phyloP scores from a whole-genome alignment of 2,329 filamentous ascomycete genomes.

The Penicillium freii region DNA sequence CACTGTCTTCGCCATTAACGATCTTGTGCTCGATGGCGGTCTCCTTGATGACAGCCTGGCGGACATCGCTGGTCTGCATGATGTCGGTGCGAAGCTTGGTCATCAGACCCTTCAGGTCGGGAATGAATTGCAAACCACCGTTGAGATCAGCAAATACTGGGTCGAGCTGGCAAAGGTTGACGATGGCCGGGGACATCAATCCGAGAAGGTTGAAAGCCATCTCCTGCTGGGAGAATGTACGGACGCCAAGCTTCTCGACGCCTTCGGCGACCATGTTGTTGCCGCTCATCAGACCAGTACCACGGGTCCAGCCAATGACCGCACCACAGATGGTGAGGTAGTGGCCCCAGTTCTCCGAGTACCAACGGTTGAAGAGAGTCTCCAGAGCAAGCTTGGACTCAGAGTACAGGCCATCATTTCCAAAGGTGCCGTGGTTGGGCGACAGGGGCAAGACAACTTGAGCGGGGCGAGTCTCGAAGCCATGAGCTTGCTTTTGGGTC shows the following conservation, averaged over 20 bases:
- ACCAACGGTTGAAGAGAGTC: slow-evolving; percentile 97
- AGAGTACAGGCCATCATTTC: slow-evolving; percentile 95
- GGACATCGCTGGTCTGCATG: slow-evolving; percentile 90
- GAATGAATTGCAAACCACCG: slow-evolving; percentile 95
- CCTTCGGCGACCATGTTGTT: slow-evolving; percentile 98
- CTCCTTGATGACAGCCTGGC: slow-evolving; percentile 91
- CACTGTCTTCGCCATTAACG: slow-evolving; percentile 89
- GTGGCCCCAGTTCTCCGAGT: slow-evolving; percentile 94
- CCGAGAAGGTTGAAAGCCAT: slow-evolving; percentile 99
- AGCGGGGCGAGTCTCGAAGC: slow-evolving; percentile 91
- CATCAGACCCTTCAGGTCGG: slow-evolving; percentile 92
- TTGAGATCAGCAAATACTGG: slow-evolving; percentile 97
- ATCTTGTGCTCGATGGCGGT: slow-evolving; percentile 96
- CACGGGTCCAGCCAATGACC: slow-evolving; percentile 98
- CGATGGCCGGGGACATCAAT: slow-evolving; percentile 89
- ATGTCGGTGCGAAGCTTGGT: slow-evolving; percentile 89
- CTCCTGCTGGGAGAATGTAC: slow-evolving; percentile 98
- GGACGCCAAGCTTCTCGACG: slow-evolving; percentile 92
- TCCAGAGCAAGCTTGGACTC: slow-evolving; percentile 97
- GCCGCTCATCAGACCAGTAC: slow-evolving; percentile 94
- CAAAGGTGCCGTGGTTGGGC: slow-evolving; percentile 97
- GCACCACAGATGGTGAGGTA: slow-evolving; percentile 98
- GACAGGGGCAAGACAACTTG: slow-evolving; percentile 95
- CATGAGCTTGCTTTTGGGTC: slow-evolving; percentile 79
- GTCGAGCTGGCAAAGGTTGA: slow-evolving; percentile 92